phyloP scores from a whole-genome alignment of 1,284 basidiomycete genomes.

The Heterobasidion parviporum region DNA sequence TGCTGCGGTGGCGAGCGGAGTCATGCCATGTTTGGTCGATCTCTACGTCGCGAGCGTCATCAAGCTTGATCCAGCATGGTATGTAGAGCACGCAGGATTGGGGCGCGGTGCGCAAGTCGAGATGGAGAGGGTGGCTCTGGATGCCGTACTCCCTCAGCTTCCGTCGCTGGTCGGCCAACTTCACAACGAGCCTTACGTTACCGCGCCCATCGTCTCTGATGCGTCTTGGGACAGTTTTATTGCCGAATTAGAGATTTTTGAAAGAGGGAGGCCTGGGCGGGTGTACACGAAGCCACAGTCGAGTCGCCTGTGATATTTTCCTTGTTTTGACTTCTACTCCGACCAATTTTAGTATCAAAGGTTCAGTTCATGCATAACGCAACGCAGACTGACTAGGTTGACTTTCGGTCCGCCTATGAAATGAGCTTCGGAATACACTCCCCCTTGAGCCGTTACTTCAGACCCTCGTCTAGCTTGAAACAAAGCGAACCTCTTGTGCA shows the following conservation, averaged over 20 bases:
- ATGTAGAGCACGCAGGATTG: constrained; percentile 24
- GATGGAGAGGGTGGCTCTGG: constrained; percentile 20
- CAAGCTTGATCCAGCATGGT: constrained; percentile 31
- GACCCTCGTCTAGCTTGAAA: too few relatives aligned
- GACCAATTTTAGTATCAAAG: too few relatives aligned
- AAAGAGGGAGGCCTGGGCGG: too few relatives aligned
- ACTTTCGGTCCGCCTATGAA: too few relatives aligned
- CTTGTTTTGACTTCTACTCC: too few relatives aligned
- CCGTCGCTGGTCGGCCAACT: constrained; percentile 21
- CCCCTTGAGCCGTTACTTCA: too few relatives aligned
- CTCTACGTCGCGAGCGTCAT: constrained; percentile 26
- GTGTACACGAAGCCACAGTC: too few relatives aligned
- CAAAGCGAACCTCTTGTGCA: too few relatives aligned
- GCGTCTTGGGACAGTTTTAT: constrained; percentile 25
- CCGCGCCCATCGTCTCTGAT: constrained; percentile 28
- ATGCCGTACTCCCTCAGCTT: constrained; percentile 19
- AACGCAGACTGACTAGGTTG: too few relatives aligned
- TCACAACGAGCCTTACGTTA: constrained; percentile 24
- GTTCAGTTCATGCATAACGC: too few relatives aligned
- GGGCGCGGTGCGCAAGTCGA: constrained; percentile 14
- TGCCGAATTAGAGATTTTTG: constrained; percentile 3
- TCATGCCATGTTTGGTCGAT: constrained; percentile 21
- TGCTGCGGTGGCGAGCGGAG: constrained; percentile 26
- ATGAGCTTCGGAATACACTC: too few relatives aligned
- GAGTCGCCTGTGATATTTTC: too few relatives aligned